Conservation (phyloP, 352 stramenopile species). For the Elongisporangium prolatum region DNA sequence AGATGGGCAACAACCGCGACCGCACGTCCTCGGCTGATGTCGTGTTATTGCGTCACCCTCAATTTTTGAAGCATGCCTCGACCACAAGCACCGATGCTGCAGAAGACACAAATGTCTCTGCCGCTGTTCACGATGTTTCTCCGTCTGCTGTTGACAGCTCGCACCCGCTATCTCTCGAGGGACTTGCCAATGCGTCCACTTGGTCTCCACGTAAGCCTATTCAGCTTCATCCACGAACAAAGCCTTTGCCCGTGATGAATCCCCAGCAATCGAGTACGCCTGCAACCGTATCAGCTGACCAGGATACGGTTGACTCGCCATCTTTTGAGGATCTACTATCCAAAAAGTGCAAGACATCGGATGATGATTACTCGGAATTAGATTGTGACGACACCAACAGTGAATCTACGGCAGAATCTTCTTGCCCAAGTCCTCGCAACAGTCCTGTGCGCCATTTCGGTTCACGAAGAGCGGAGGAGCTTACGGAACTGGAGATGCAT, state of each 20-base stretch:
- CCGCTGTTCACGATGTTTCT: background rate
- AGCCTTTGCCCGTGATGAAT: background rate
- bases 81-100: background rate
- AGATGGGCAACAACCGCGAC: background rate
- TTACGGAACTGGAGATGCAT: conserved; percentile 21
- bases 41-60: background rate
- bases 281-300: background rate
- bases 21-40: background rate
- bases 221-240: background rate
- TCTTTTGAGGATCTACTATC: conserved; percentile 1
- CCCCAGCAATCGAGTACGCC: background rate
- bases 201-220: background rate
- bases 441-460: conserved; percentile 11
- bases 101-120: background rate
- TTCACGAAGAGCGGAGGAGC: background rate
- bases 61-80: background rate
- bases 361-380: conserved; percentile 55
- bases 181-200: background rate
- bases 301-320: background rate
- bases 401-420: conserved; percentile 69
- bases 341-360: conserved; percentile 7
- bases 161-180: background rate
- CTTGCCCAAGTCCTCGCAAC: conserved; percentile 60
- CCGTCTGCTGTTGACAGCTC: too few species aligned
- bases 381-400: conserved; percentile 75